A percentile compares a stretch with the other conserved stretches of the same genome.
These are phyloP conservation scores for Chenopodium berlandieri DNA, from an alignment of 148 eudicot genomes.

Conservation along the genomic window DNA sequence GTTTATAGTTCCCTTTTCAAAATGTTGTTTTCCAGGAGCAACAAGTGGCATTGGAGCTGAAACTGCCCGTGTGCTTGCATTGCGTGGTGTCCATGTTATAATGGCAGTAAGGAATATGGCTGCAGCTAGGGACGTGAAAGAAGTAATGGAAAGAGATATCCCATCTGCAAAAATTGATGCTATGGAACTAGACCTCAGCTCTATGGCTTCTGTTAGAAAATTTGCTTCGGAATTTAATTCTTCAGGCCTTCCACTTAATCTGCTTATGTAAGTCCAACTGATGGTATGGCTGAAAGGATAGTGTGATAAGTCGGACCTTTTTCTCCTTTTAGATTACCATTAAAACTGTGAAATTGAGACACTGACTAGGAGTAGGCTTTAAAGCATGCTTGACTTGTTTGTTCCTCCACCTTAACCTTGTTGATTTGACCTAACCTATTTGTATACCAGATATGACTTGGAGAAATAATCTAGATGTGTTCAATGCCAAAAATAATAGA, in stretches of 20 bases:
- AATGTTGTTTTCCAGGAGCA: slow-evolving; percentile 38
- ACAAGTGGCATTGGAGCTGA: slow-evolving; percentile 69
- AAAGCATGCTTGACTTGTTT: neutral
- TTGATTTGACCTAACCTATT: neutral
- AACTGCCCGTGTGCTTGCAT: slow-evolving; percentile 57
- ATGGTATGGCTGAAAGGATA: slow-evolving; percentile 6
- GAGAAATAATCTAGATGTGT: neutral
- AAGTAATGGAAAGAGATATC: slow-evolving; percentile 37
- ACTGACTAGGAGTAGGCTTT: slow-evolving; percentile 1
- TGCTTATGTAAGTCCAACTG: slow-evolving; percentile 47
- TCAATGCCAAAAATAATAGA: neutral
- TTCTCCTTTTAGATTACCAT: neutral
- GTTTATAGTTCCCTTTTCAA: neutral
- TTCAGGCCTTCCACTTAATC: slow-evolving; percentile 49
- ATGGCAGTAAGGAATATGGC: slow-evolving; percentile 53
- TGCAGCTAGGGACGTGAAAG: slow-evolving; percentile 44
- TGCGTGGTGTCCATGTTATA: slow-evolving; percentile 57
- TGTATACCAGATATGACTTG: neutral
- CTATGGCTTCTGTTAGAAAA: slow-evolving; percentile 50
- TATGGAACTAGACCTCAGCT: slow-evolving; percentile 61
- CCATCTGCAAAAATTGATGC: slow-evolving; percentile 53
- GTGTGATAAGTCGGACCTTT: neutral
- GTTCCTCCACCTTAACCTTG: neutral
- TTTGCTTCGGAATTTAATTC: slow-evolving; percentile 53
- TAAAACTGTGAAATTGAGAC: neutral